phyloP scores from a whole-genome alignment of 2,329 filamentous ascomycete genomes.

The Dactylellina leptospora region DNA sequence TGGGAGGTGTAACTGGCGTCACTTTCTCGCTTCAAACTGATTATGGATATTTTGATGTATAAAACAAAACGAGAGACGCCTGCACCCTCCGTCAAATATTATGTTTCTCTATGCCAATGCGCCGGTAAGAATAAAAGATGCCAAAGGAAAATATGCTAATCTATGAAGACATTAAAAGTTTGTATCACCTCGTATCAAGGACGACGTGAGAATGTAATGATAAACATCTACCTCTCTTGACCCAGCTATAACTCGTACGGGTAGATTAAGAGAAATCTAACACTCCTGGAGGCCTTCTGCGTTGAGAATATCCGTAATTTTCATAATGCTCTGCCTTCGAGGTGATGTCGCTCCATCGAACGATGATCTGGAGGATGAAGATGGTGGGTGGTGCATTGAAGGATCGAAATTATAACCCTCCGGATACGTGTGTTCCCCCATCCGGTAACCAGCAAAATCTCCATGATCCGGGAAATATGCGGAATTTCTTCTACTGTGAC shows the following conservation, averaged over 20 bases:
- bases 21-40: no score
- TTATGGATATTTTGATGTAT: not conserved
- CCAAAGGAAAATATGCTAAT: slow-evolving; percentile 15
- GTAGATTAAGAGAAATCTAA: not conserved
- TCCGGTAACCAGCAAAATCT: slow-evolving; percentile 40
- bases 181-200: not conserved
- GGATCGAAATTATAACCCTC: slow-evolving; percentile 32
- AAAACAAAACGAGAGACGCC: not conserved
- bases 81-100: slow-evolving; percentile 2
- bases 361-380: slow-evolving; percentile 39
- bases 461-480: slow-evolving; percentile 33
- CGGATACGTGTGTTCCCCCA: slow-evolving; percentile 23
- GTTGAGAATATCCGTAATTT: slow-evolving; percentile 46
- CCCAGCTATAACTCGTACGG: not conserved
- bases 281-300: slow-evolving; percentile 36
- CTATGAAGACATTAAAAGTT: slow-evolving; percentile 1
- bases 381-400: slow-evolving; percentile 9
- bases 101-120: slow-evolving; percentile 4
- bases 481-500: slow-evolving; percentile 39
- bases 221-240: not conserved
- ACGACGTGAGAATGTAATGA: not conserved
- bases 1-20: no score
- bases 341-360: slow-evolving; percentile 50
- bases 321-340: slow-evolving; percentile 44
- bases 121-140: slow-evolving; percentile 14